Evolutionary conservation across 2,329 filamentous ascomycete species (phyloP).

Genomic region (Xylaria sp.): DNA sequence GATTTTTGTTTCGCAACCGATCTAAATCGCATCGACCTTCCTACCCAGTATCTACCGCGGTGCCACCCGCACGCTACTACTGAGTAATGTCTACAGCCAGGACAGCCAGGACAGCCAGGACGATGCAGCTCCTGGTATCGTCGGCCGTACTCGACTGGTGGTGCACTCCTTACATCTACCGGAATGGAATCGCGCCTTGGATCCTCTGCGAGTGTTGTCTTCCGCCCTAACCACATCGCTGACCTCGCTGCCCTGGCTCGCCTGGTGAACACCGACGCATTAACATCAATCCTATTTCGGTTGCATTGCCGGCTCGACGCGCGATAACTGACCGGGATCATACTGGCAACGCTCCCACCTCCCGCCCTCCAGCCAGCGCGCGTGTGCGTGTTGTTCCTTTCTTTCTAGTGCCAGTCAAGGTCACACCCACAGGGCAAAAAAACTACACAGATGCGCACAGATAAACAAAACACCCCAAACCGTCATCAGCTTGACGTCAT

Average conservation of each 20-base stretch:
- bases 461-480: constrained; percentile 6
- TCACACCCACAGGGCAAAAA: constrained; percentile 10
- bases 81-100: too few species aligned
- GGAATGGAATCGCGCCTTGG: not conserved
- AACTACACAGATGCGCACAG: constrained; percentile 13
- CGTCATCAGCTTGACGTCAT: constrained; percentile 28
- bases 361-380: constrained; percentile 4
- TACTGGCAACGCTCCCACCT: not conserved
- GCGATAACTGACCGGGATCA: constrained; percentile 20
- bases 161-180: constrained; percentile 1
- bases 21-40: constrained; percentile 15
- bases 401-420: constrained; percentile 7
- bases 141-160: not conserved
- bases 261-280: constrained; percentile 13
- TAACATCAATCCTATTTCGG: constrained; percentile 30
- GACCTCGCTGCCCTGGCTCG: too few species aligned
- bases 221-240: not conserved
- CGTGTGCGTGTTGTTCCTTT: too few species aligned
- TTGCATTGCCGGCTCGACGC: constrained; percentile 24
- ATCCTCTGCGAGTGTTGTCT: not conserved
- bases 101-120: too few species aligned
- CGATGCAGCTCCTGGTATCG: not conserved
- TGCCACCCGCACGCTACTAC: constrained; percentile 15
- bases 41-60: constrained; percentile 15
- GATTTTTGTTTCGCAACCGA: not conserved